Percentiles rank a stretch among this genome's conserved stretches.
These are phyloP conservation scores for Yamadazyma atlantica DNA, from an alignment of 1,139 yeast species.

Conservation along the genomic window DNA sequence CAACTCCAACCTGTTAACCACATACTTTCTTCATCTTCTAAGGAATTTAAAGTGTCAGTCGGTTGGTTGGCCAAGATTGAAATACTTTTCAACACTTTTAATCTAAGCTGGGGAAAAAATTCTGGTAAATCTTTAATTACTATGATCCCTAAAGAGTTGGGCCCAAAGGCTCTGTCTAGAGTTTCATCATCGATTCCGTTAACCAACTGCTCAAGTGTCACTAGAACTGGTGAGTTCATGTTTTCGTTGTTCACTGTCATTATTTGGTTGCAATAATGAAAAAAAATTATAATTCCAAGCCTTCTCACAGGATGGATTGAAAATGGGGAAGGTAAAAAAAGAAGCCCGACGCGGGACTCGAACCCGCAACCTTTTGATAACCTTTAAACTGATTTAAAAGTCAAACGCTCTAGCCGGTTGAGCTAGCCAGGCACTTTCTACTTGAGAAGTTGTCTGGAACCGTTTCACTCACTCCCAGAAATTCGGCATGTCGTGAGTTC, in stretches of 20 bases:
- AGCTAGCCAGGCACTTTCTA: conserved; percentile 30
- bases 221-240: conserved; percentile 24
- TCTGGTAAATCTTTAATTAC: conserved; percentile 45
- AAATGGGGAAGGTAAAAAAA: conserved; percentile 7
- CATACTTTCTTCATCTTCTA: conserved; percentile 48
- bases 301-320: too few species aligned
- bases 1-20: conserved; percentile 70
- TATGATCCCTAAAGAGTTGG: conserved; percentile 56
- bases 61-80: conserved; percentile 48
- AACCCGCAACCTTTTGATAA: conserved; percentile 22
- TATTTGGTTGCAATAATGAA: not conserved
- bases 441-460: too few species aligned
- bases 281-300: too few species aligned
- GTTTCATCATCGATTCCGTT: conserved; percentile 31
- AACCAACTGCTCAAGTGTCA: conserved; percentile 33
- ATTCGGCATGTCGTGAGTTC: too few species aligned
- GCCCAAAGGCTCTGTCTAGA: conserved; percentile 53
- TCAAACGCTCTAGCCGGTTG: conserved; percentile 39
- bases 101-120: conserved; percentile 37
- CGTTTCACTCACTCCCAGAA: too few species aligned
- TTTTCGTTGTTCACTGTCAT: not conserved
- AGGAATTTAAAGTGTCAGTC: conserved; percentile 24
- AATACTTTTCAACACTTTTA: conserved; percentile 45
- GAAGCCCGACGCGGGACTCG: conserved; percentile 23
- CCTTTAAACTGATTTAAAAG: conserved; percentile 20